phyloP scores from a whole-genome alignment of 371 early-diverging fungal genomes.

The Sanchytrium tribonematis region DNA sequence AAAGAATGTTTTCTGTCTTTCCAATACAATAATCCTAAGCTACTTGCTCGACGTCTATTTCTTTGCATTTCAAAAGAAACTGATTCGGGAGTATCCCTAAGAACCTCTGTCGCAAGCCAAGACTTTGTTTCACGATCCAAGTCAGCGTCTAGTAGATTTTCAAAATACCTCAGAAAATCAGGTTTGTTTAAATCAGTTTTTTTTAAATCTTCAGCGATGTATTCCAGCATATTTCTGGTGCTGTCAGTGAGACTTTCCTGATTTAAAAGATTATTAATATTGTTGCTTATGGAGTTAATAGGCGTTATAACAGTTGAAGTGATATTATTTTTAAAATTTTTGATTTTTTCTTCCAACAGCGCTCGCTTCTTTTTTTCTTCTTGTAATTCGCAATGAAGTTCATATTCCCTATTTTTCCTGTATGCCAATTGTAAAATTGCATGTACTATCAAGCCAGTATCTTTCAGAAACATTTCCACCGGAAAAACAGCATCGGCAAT shows the following conservation, averaged over 20 bases:
- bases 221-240: not conserved
- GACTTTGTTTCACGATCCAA: not conserved
- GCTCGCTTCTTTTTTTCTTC: not conserved
- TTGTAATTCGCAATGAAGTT: not conserved
- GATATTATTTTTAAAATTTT: not conserved
- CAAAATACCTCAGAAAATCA: not conserved
- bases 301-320: not conserved
- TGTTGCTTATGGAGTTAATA: not conserved
- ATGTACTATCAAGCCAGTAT: not conserved
- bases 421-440: not conserved
- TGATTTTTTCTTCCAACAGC: not conserved
- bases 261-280: not conserved
- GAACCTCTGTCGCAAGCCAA: not conserved
- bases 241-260: not conserved
- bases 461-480: not conserved
- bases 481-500: not conserved
- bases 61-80: not conserved
- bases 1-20: not conserved
- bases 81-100: not conserved
- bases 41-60: not conserved
- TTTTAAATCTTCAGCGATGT: not conserved
- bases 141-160: not conserved
- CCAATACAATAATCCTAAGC: not conserved
- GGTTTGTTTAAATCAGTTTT: not conserved
- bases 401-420: not conserved